Evolutionary conservation across 257 asterid genomes (phyloP).

Genomic region (Orobanche coerulescens): DNA sequence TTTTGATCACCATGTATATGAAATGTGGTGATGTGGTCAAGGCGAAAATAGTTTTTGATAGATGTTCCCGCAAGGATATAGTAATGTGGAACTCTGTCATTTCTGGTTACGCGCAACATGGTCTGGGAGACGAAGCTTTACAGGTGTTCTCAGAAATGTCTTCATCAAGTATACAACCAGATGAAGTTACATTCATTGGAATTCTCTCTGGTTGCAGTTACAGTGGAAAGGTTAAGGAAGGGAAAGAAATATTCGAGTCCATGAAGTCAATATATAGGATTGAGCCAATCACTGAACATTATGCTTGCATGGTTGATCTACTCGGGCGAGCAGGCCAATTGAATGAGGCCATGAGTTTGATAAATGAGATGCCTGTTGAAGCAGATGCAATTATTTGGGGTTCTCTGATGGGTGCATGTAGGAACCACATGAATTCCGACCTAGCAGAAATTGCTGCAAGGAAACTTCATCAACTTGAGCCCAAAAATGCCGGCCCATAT

Average conservation of each 20-base stretch:
- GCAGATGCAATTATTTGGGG: slow-evolving; percentile 77
- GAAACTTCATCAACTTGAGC: slow-evolving; percentile 56
- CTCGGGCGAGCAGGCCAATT: slow-evolving; percentile 70
- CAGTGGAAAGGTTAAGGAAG: slow-evolving; percentile 62
- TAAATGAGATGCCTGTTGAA: slow-evolving; percentile 48
- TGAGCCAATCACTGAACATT: slow-evolving; percentile 47
- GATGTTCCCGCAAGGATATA: slow-evolving; percentile 40
- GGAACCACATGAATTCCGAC: slow-evolving; percentile 49
- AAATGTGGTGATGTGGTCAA: slow-evolving; percentile 59
- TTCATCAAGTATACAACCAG: slow-evolving; percentile 33
- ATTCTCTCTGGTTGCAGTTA: slow-evolving; percentile 78
- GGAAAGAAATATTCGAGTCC: slow-evolving; percentile 46
- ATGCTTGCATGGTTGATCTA: slow-evolving; percentile 73
- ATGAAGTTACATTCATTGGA: slow-evolving; percentile 50
- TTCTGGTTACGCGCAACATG: slow-evolving; percentile 72
- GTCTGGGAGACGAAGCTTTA: slow-evolving; percentile 50
- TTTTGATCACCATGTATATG: slow-evolving; percentile 64
- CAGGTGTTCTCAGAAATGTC: slow-evolving; percentile 43
- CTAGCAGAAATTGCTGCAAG: slow-evolving; percentile 66
- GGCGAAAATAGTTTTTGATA: slow-evolving; percentile 47
- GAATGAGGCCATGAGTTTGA: slow-evolving; percentile 48
- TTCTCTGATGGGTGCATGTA: slow-evolving; percentile 69
- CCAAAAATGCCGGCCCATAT: slow-evolving; percentile 52
- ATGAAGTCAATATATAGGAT: slow-evolving; percentile 48
- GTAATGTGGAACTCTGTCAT: slow-evolving; percentile 78